These are phyloP conservation scores for Colletotrichum sp. DNA, from an alignment of 2,329 filamentous ascomycete genomes.

Conservation along the genomic window DNA sequence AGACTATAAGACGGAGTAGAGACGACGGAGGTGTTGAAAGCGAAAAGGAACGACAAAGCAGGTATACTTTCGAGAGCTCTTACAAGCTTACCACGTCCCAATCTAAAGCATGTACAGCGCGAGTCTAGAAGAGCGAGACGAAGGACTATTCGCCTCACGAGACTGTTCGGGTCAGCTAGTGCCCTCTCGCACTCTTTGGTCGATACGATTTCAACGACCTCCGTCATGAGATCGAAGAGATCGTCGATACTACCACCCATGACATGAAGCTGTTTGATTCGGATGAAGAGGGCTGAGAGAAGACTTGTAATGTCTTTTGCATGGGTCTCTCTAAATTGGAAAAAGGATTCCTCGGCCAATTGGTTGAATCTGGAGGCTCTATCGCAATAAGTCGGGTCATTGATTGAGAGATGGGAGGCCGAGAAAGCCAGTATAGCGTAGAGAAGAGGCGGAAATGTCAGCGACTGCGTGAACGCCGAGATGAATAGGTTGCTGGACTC, in stretches of 20 bases:
- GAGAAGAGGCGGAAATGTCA: background rate
- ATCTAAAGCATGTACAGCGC: too few relatives aligned
- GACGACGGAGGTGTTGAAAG: background rate
- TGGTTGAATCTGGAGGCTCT: background rate
- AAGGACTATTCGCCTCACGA: too few relatives aligned
- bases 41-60: background rate
- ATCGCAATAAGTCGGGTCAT: background rate
- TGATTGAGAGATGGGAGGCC: background rate
- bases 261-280: too few relatives aligned
- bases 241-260: too few relatives aligned
- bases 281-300: background rate
- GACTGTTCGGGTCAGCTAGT: too few relatives aligned
- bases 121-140: too few relatives aligned
- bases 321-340: rapidly evolving
- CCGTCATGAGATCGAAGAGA: too few relatives aligned
- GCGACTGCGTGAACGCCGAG: background rate
- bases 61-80: background rate
- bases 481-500: background rate
- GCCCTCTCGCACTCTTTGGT: too few relatives aligned
- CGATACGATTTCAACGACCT: too few relatives aligned
- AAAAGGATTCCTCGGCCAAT: background rate
- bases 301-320: background rate
- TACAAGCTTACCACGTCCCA: too few relatives aligned
- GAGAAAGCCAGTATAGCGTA: background rate
- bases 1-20: background rate